Conservation (phyloP, 2,329 filamentous ascomycete species). For the Cylindrodendrum hubeiense region DNA sequence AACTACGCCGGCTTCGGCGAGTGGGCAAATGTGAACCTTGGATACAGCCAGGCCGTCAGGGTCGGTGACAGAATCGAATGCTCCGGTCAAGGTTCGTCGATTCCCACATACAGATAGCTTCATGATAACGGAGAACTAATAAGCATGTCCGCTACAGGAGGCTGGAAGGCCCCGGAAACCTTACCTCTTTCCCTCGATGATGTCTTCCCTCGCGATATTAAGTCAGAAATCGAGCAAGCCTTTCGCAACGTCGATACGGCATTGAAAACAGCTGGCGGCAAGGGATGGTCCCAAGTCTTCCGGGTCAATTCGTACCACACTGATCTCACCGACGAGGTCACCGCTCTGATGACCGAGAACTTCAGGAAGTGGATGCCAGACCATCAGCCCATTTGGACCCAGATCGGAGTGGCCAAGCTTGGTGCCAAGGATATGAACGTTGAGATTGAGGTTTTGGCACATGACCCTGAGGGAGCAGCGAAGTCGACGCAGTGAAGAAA, state of each 20-base stretch:
- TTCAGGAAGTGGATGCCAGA: conserved; percentile 62
- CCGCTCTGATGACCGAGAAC: conserved; percentile 56
- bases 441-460: conserved; percentile 67
- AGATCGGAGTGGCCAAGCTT: conserved; percentile 61
- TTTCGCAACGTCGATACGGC: conserved; percentile 66
- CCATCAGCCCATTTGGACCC: conserved; percentile 65
- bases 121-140: background rate
- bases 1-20: conserved; percentile 47
- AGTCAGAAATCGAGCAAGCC: conserved; percentile 60
- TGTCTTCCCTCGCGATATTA: conserved; percentile 51
- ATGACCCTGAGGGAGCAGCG: conserved; percentile 30
- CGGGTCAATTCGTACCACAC: conserved; percentile 59
- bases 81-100: conserved; percentile 57
- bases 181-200: conserved; percentile 23
- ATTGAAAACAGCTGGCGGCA: conserved; percentile 63
- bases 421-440: conserved; percentile 62
- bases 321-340: conserved; percentile 52
- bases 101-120: background rate
- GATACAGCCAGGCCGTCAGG: conserved; percentile 63
- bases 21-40: conserved; percentile 45
- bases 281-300: conserved; percentile 66
- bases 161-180: conserved; percentile 39
- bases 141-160: conserved; percentile 39
- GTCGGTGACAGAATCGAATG: conserved; percentile 61
- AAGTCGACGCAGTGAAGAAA: background rate